These are phyloP conservation scores for Pigoraptor vietnamica DNA, from an alignment of 78 protist genomes.

Conservation along the genomic window DNA sequence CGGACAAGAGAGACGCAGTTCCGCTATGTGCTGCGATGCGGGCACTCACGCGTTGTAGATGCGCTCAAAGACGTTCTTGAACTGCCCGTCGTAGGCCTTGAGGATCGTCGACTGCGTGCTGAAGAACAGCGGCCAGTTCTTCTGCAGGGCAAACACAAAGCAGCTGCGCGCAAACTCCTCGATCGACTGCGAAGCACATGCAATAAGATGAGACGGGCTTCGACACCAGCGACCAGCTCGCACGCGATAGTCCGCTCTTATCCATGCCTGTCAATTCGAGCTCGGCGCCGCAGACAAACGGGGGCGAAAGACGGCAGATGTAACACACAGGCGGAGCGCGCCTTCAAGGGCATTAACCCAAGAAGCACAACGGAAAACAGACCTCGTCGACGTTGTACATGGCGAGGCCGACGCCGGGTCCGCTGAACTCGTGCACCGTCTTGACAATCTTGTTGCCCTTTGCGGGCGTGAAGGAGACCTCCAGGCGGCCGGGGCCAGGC, in stretches of 20 bases:
- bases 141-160: conserved; percentile 57
- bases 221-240: too few species aligned
- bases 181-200: conserved; percentile 64
- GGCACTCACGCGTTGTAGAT: conserved; percentile 49
- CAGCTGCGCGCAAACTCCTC: conserved; percentile 73
- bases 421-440: conserved; percentile 56
- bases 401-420: conserved; percentile 73
- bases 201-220: too few species aligned
- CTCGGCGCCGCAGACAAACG: too few species aligned
- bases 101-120: conserved; percentile 89
- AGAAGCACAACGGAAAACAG: background rate
- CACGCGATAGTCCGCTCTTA: too few species aligned
- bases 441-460: conserved; percentile 44
- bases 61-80: conserved; percentile 82
- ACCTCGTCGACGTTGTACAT: conserved; percentile 88
- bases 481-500: conserved; percentile 56
- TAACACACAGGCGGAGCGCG: background rate
- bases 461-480: conserved; percentile 53
- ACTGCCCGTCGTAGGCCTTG: conserved; percentile 86
- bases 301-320: background rate
- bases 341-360: too few species aligned
- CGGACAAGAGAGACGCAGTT: background rate
- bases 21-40: too few species aligned
- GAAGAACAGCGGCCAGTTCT: conserved; percentile 69
- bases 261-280: too few species aligned